A percentile compares a stretch with the other conserved stretches of the same genome.
These are phyloP conservation scores for Erythrophleum fordii DNA, from an alignment of 306 rosid species.

Conservation along the genomic window DNA sequence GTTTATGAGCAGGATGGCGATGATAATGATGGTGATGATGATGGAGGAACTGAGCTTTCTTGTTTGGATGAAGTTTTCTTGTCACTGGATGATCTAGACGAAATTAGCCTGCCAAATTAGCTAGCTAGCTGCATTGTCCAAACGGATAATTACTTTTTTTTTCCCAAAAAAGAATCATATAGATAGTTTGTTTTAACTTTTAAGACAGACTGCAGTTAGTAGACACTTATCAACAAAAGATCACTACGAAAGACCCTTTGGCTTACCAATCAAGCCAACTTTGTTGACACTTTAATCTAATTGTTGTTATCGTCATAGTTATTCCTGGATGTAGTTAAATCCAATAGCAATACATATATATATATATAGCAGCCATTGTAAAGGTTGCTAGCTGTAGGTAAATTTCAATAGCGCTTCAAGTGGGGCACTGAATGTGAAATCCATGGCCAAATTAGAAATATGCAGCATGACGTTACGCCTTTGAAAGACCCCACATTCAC, in stretches of 20 bases:
- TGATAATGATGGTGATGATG: conserved; percentile 40
- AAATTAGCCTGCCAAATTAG: conserved; percentile 85
- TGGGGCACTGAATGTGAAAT: conserved; percentile 55
- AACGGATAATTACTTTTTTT: conserved; percentile 32
- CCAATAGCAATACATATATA: neutral
- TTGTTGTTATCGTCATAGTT: conserved; percentile 24
- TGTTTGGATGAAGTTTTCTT: conserved; percentile 97
- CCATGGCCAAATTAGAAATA: conserved; percentile 41
- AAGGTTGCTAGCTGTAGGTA: conserved; percentile 43
- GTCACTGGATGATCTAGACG: conserved; percentile 94
- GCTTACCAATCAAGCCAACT: neutral
- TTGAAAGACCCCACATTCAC: conserved; percentile 47
- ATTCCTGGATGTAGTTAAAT: conserved; percentile 32
- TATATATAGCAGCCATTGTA: conserved; percentile 38
- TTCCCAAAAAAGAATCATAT: neutral
- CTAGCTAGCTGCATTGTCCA: conserved; percentile 45
- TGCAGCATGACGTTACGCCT: conserved; percentile 57
- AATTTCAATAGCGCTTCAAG: conserved; percentile 40
- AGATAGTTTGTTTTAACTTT: neutral
- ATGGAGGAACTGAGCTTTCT: conserved; percentile 76
- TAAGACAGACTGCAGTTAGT: neutral
- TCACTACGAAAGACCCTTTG: no score
- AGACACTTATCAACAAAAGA: neutral
- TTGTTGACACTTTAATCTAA: conserved; percentile 19
- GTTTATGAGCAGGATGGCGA: conserved; percentile 64